These are phyloP conservation scores for Diacronema lutheri DNA, from an alignment of 78 protist genomes.

Conservation along the genomic window DNA sequence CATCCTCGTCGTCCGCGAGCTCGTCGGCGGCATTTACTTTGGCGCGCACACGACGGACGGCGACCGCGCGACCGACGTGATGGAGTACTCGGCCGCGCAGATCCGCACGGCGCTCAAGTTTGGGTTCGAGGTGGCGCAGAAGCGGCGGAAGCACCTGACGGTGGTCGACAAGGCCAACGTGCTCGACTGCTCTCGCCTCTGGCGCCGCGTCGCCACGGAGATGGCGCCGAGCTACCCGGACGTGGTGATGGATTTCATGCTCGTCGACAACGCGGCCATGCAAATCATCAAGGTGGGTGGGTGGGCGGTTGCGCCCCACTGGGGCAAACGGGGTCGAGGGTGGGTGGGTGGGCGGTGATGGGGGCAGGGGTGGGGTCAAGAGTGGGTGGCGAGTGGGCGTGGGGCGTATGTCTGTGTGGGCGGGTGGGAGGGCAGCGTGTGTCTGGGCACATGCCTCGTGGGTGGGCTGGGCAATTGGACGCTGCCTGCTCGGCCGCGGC, in stretches of 20 bases:
- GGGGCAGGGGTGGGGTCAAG: no score
- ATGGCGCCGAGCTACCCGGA: background rate
- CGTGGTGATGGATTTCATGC: conserved; percentile 27
- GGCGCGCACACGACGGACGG: conserved; percentile 25
- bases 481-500: no score
- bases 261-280: conserved; percentile 27
- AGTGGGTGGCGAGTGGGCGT: no score
- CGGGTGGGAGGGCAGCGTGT: no score
- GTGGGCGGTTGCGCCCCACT: background rate
- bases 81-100: conserved; percentile 1
- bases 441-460: no score
- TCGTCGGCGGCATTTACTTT: conserved; percentile 10
- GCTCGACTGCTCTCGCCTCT: conserved; percentile 16
- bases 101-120: background rate
- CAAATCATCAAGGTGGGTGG: no score
- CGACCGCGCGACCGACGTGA: conserved; percentile 8
- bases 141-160: background rate
- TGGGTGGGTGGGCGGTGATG: no score
- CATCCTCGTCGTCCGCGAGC: conserved; percentile 7
- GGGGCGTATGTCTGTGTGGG: no score
- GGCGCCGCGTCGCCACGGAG: conserved; percentile 14
- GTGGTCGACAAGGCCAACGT: conserved; percentile 48
- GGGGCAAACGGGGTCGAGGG: background rate
- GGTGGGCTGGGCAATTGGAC: no score
- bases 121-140: conserved; percentile 21